Evolutionary conservation across 2,329 filamentous ascomycete genomes (phyloP).

Genomic region (Aspergillus udagawae): DNA sequence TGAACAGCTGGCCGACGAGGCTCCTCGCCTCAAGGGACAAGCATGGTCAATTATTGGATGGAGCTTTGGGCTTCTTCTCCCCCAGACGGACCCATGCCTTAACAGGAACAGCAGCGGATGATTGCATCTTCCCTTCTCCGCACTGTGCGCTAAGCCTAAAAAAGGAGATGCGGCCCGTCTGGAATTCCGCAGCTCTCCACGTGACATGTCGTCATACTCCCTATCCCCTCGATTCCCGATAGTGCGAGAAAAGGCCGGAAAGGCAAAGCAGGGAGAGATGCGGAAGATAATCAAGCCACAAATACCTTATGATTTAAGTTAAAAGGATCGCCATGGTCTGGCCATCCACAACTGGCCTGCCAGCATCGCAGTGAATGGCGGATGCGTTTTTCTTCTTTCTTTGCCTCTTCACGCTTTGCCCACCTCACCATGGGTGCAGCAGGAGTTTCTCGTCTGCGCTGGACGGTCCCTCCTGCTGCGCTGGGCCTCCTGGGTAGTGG

Average conservation of each 20-base stretch:
- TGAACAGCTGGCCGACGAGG: slow-evolving; percentile 14
- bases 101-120: background rate
- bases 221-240: background rate
- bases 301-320: background rate
- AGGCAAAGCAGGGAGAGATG: background rate
- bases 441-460: slow-evolving; percentile 29
- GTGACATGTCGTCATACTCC: slow-evolving; percentile 26
- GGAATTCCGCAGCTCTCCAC: slow-evolving; percentile 6
- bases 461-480: slow-evolving; percentile 34
- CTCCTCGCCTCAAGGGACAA: slow-evolving; percentile 19
- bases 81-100: background rate
- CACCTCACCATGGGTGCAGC: slow-evolving; percentile 32
- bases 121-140: background rate
- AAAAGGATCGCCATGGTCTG: slow-evolving; percentile 14
- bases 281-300: background rate
- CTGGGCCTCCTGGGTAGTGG: slow-evolving; percentile 26
- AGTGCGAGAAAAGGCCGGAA: background rate
- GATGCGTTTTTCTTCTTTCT: slow-evolving; percentile 20
- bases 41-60: background rate
- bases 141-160: background rate
- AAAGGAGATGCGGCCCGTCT: background rate
- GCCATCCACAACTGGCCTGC: slow-evolving; percentile 5
- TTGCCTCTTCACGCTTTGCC: slow-evolving; percentile 15
- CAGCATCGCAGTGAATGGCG: slow-evolving; percentile 4
- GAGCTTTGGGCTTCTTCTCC: background rate